Conservation (phyloP, 257 asterid genomes). For the Ehretia macrophylla region DNA sequence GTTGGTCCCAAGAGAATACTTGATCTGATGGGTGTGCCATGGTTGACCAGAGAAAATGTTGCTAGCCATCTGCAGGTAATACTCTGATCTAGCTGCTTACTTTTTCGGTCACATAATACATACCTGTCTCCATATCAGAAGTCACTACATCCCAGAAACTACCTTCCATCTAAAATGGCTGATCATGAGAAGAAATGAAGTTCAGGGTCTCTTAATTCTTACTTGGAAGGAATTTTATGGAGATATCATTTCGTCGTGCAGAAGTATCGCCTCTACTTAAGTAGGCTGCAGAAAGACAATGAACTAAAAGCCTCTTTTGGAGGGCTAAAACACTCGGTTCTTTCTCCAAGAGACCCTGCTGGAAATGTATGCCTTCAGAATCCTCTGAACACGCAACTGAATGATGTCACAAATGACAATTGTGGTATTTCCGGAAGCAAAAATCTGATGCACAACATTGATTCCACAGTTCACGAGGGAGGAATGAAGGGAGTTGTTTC, state of each 20-base stretch:
- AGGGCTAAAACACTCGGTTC: constrained; percentile 40
- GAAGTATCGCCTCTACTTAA: constrained; percentile 89
- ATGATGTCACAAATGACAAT: constrained; percentile 25
- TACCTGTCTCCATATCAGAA: neutral
- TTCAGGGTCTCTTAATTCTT: neutral
- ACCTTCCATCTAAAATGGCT: neutral
- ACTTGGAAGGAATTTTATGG: constrained; percentile 1
- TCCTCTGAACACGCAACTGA: constrained; percentile 18
- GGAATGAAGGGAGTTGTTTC: constrained; percentile 27
- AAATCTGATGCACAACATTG: constrained; percentile 27
- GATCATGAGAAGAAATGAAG: no score
- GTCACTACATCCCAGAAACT: neutral
- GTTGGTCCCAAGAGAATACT: constrained; percentile 91
- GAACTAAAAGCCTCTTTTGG: constrained; percentile 45
- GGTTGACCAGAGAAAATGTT: constrained; percentile 87
- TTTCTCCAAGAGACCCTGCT: constrained; percentile 33
- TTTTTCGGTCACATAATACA: no score
- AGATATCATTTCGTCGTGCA: constrained; percentile 24
- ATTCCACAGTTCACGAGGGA: constrained; percentile 27
- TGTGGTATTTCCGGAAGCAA: constrained; percentile 25
- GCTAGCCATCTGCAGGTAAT: constrained; percentile 96
- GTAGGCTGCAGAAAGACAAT: constrained; percentile 66
- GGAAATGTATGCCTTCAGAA: constrained; percentile 29
- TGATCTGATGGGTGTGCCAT: constrained; percentile 78
- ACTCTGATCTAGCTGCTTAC: neutral